Base-by-base conservation (phyloP, 164 flowering plant genomes). In the Annona cherimola region DNA sequence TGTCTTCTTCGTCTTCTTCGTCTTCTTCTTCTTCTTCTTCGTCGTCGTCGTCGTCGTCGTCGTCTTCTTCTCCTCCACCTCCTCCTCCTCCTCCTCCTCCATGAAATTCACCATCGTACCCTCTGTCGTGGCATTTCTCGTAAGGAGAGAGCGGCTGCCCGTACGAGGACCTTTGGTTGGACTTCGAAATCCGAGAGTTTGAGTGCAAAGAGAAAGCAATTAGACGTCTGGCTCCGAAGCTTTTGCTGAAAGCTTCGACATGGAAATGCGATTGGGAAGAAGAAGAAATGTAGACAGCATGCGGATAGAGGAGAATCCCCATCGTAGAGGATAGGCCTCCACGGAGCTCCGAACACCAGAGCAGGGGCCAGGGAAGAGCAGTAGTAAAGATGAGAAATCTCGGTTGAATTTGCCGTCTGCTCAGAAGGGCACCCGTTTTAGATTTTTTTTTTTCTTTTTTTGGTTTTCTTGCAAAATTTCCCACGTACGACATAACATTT, bases 121-220 rank as follows among this genome's bases (percentile, higher is more conserved):
- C 83, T 4, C 67, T 81, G 5, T 69, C 81, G 4, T 76, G 77
- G 0, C 66, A 79, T 0, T 67, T 79, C 16, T 64, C 67, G 63
- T 80, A 91, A 3, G 85, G 84, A 0, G 86, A 81, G 16, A 88
- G 73, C 5, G 41, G 43, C 35, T 76, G 84, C 9, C 94, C 92
- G 45, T 74, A 81, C 55, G 83, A 71, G 1, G 96, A 83, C 71
- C 73, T 83, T 19, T 86, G 78, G 65, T 89, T 90, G 50, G 90
- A 61, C 80, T 94, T 91, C 63, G 91, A 81, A 77, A 94, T 83
- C 71, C 66, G 85, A 42, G 90, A 85, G 76, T 87, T 90, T 43
- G 97, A 91, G 80, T 94, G 97, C 9, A 89, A 70, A 0, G 93
- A 87, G 5, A 77, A 74, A 42, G 79, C 89, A 50, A 81, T 79